Conservation (phyloP, 805 yeast species). For the Lachancea sp. region DNA sequence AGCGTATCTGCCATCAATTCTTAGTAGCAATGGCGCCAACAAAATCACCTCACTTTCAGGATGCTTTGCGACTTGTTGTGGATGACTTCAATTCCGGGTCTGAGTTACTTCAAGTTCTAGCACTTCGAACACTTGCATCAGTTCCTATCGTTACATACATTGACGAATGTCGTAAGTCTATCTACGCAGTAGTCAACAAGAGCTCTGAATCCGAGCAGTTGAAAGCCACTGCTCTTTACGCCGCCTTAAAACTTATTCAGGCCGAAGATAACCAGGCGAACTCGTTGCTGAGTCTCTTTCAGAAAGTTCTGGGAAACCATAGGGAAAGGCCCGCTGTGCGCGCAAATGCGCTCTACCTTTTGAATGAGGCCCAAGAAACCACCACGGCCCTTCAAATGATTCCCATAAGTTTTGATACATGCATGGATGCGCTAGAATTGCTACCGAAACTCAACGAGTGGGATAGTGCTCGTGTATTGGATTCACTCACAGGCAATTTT, state of each 20-base stretch:
- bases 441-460: conserved; percentile 49
- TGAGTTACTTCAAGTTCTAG: conserved; percentile 51
- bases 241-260: conserved; percentile 62
- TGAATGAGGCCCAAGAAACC: conserved; percentile 57
- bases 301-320: conserved; percentile 37
- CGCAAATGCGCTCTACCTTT: conserved; percentile 63
- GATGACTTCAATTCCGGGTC: conserved; percentile 44
- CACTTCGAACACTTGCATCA: conserved; percentile 57
- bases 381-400: conserved; percentile 25
- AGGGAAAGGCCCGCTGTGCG: conserved; percentile 53
- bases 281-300: conserved; percentile 37
- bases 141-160: conserved; percentile 50
- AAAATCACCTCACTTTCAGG: conserved; percentile 49
- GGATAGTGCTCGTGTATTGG: conserved; percentile 64
- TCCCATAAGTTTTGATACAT: conserved; percentile 36
- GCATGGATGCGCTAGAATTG: conserved; percentile 33
- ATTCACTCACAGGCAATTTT: conserved; percentile 52
- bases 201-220: conserved; percentile 44
- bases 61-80: conserved; percentile 49
- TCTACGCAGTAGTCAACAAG: conserved; percentile 28
- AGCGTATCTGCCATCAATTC: conserved; percentile 65
- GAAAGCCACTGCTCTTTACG: conserved; percentile 62
- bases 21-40: conserved; percentile 53
- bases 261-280: conserved; percentile 43
- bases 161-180: conserved; percentile 36